Base-by-base conservation (phyloP, 495 filamentous ascomycete genomes). In the Penicillium lividum region DNA sequence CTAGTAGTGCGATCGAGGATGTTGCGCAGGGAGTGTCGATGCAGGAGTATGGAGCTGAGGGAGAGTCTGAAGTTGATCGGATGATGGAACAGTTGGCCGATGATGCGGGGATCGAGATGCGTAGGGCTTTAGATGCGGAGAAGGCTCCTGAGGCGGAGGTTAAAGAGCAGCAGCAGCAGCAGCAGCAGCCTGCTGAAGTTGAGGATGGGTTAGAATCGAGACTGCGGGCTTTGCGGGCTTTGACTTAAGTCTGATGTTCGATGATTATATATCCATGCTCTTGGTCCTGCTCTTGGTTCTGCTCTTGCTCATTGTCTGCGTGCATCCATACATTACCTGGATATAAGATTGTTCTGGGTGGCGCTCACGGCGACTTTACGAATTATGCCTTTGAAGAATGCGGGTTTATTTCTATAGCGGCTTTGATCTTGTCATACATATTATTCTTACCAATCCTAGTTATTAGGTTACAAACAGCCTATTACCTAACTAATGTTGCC, bases 1-100 rank as follows among this genome's bases (percentile, higher is more conserved):
- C 77, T 1, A 73, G 71, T 18, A 71, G 61, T 46, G 77, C 77
- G 22, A 80, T 80, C 44, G 73, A 78, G 59, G 77, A 78, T 58
- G 77, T 80, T 18, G 75, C 77, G 25, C 71, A 74, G 62, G 77
- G 77, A 6, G 57, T 80, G 5, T 75, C 73, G 33, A 75, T 77
- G 73, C 75, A 76, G 63, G 77, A 80, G 61, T 74, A 76, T 51
- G 77, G 77, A 33, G 75, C 77, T 3, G 77, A 80, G 67, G 77
- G 75, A 6, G 73, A 78, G 55, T 56, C 71, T 1, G 77, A 80
- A 27, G 77, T 80, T 42, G 77, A 80, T 63, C 72, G 72, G 36
- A 53, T 80, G 56, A 78, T 80, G 75, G 75, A 78, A 53, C 75
- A 80, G 57, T 66, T 80, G 60, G 77, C 77, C 9, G 77, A 80